Evolutionary conservation across 106 monocot species (phyloP), one percentile per base, ranked within the genome.

Genomic region (Alisma plantagoaquatica): DNA sequence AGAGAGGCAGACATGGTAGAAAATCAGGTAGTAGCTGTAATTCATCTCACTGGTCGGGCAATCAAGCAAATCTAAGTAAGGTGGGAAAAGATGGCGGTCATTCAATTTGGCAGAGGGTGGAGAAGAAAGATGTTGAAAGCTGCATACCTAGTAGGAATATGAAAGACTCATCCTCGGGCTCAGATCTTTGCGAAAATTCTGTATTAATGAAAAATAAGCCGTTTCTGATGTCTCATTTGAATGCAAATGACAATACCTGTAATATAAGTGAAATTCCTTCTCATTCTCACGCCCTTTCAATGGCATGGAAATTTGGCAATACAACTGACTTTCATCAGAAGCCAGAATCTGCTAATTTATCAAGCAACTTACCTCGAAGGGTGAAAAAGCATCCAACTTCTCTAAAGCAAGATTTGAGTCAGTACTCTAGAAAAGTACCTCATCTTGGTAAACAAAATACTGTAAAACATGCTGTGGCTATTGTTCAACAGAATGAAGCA

Each of bases 51-150:
- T 27, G 17, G 42, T 56, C 43, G 49, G 46, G 20, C 21, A 30
- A 32, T 47, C 19, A 20, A 33, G 49, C 41, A 29, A 32, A 38
- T 25, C 53, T 51, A 47, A 22, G 51, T 33, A 17, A 18, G 7
- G 33, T 57, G 18, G 82, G 49, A 46, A 73, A 73, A 54, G 60
- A 66, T 56, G 47, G 22, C 32, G 42, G 55, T 44, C 54, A 71
- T 68, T 63, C 79, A 22, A 46, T 74, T 11, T 87, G 92, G 87
- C 73, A 83, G 70, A 83, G 78, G 49, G 78, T 82, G 20, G 73
- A 73, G 53, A 88, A 58, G 41, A 46, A n/a, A 35, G 43, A 54
- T 15, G 31, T 2, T 11, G 54, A 45, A 10, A 54, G 57, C 21
- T 56, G 4, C 19, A 21, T 41, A 22, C 22, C 23, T 70, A 45